Conservation (phyloP, 1,139 yeast species). For the Candida tetrigidarum region DNA sequence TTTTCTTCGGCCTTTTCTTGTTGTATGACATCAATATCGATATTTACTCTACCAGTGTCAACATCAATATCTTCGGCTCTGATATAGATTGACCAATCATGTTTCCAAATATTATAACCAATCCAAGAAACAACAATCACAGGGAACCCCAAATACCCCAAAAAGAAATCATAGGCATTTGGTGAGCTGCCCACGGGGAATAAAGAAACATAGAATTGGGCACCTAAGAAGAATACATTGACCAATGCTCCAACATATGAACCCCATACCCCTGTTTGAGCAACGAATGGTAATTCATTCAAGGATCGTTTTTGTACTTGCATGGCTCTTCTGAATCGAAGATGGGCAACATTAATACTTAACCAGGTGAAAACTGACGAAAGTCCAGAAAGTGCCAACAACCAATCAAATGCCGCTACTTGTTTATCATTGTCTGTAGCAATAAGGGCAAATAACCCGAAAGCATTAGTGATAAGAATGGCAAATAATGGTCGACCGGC, state of each 20-base stretch:
- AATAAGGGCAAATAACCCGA: slow-evolving; percentile 45
- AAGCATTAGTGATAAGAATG: slow-evolving; percentile 36
- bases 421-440: slow-evolving; percentile 41
- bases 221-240: slow-evolving; percentile 35
- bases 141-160: slow-evolving; percentile 41
- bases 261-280: slow-evolving; percentile 44
- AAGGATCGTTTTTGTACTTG: slow-evolving; percentile 31
- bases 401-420: slow-evolving; percentile 39
- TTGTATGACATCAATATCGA: slow-evolving; percentile 44
- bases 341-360: slow-evolving; percentile 35
- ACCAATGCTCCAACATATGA: slow-evolving; percentile 32
- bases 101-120: slow-evolving; percentile 43
- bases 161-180: slow-evolving; percentile 38
- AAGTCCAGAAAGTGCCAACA: slow-evolving; percentile 41
- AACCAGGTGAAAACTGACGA: slow-evolving; percentile 42
- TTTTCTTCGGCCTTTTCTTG: slow-evolving; percentile 47
- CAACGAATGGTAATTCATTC: slow-evolving; percentile 41
- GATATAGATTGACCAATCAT: slow-evolving; percentile 35
- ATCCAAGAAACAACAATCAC: slow-evolving; percentile 38
- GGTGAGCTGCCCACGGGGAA: slow-evolving; percentile 42
- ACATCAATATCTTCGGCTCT: slow-evolving; percentile 44
- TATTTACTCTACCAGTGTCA: slow-evolving; percentile 44
- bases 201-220: slow-evolving; percentile 48
- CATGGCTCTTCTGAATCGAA: slow-evolving; percentile 43
- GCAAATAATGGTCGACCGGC: slow-evolving; percentile 49